Base-by-base conservation (phyloP, 2,329 filamentous ascomycete genomes). In the Monilinia fructicola region DNA sequence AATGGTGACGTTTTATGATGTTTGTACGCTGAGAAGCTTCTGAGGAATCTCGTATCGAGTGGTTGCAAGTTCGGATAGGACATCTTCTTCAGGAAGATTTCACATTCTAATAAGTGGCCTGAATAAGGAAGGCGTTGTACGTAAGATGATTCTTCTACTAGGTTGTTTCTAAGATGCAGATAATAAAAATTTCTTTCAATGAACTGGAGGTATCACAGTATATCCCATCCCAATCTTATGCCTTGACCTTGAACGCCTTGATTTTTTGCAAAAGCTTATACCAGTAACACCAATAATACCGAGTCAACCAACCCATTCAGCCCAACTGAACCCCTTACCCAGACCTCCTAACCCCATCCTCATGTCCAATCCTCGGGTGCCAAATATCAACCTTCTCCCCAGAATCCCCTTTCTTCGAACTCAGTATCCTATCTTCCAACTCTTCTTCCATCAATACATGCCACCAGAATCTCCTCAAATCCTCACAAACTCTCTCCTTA, bases 401-500 rank as follows among this genome's bases (percentile, higher is more conserved):
- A 1, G 1, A 28, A 62, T 66, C 56, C 14, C 4, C 21, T 31
- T 54, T n/a, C 1, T 26, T 28, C 11, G 26, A 40, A 40, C 14
- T 40, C 10, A 11, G 16, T 16, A 66, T 26, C 18, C 23, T 55
- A 16, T 66, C 56, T 14, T 55, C 40, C 40, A 66, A 9, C 11
- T 66, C 48, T 31, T 66, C 64, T 2, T 48, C 21, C n/a, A 38
- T 44, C 40, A 66, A 16, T 26, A 66, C 31, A 16, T 28, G 14
- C 64, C 64, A 66, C 64, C 64, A 66, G 54, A 66, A 66, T 26
- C 64, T 40, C n/a, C 56, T 54, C 28, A 66, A 40, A 38, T 62
- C 58, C 48, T 35, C 56, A 50, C 64, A 66, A 2, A 62, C 35
- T 40, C 6, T n/a, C 10, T 10, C 44, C 52, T 66, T 40, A 7